phyloP scores from a whole-genome alignment of 176 grass and related monocot species.

The Carex cristatella region DNA sequence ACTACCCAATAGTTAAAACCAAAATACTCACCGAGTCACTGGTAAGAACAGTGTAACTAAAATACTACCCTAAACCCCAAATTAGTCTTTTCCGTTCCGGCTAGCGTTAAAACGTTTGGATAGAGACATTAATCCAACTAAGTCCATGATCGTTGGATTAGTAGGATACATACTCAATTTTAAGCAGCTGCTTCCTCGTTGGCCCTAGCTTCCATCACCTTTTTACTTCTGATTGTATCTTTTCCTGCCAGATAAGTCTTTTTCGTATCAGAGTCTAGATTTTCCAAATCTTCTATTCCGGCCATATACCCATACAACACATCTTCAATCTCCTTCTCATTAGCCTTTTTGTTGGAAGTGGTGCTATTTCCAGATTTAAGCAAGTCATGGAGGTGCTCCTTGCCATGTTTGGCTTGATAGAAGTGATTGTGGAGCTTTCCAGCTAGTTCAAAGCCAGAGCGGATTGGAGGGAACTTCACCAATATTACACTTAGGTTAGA shows the following conservation, averaged over 20 bases:
- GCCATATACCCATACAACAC: slow-evolving; percentile 53
- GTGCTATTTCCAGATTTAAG: background rate
- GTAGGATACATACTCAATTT: background rate
- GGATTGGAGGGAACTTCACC: slow-evolving; percentile 51
- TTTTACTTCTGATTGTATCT: slow-evolving; percentile 56
- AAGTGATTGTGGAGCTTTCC: slow-evolving; percentile 47
- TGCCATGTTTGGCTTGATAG: slow-evolving; percentile 42
- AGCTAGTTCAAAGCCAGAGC: slow-evolving; percentile 84
- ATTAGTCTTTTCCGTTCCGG: no score
- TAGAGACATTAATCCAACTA: no score
- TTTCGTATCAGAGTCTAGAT: slow-evolving; percentile 50
- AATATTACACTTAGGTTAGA: slow-evolving; percentile 46
- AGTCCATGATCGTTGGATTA: background rate
- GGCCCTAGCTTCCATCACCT: slow-evolving; percentile 46
- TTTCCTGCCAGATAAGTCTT: slow-evolving; percentile 38
- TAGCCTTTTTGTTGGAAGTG: slow-evolving; percentile 27
- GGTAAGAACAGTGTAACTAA: no score
- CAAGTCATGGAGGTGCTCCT: slow-evolving; percentile 43
- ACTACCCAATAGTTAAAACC: no score
- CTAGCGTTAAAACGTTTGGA: no score
- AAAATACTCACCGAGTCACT: no score
- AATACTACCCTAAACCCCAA: no score
- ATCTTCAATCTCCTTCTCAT: slow-evolving; percentile 33
- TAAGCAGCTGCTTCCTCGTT: slow-evolving; percentile 13
- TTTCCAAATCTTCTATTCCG: slow-evolving; percentile 51